Percentiles rank a stretch among this genome's conserved stretches.
phyloP scores from a whole-genome alignment of 2,329 filamentous ascomycete species.

The Fusarium cicatricum region DNA sequence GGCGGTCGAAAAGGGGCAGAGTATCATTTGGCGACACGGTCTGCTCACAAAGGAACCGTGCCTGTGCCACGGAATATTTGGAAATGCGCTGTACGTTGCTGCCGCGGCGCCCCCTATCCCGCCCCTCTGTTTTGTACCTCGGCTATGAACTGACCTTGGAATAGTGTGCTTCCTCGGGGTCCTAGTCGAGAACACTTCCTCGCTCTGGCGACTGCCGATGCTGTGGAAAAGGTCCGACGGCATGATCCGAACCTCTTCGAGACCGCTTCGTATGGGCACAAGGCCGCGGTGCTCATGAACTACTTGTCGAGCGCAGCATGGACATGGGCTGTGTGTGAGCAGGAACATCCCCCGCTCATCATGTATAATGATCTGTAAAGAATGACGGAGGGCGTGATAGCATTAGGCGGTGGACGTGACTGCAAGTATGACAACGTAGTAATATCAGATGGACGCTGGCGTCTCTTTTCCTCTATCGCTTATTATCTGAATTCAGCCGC shows the following conservation, averaged over 20 bases:
- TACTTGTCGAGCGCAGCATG: conserved; percentile 51
- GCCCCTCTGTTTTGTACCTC: conserved; percentile 35
- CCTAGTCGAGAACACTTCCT: conserved; percentile 61
- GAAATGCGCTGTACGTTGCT: conserved; percentile 66
- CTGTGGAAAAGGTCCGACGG: conserved; percentile 56
- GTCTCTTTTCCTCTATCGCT: conserved; percentile 9
- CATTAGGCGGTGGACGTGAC: neutral
- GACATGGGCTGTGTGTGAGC: conserved; percentile 48
- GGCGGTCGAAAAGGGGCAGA: conserved; percentile 60
- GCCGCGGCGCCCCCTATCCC: conserved; percentile 47
- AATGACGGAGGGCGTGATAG: conserved; percentile 22
- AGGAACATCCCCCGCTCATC: conserved; percentile 47
- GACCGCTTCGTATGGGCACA: conserved; percentile 49
- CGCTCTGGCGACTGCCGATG: conserved; percentile 63
- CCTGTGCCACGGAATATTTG: conserved; percentile 71
- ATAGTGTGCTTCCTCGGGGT: conserved; percentile 45
- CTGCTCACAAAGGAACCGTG: conserved; percentile 70
- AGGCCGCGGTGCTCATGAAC: conserved; percentile 45
- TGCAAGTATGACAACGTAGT: conserved; percentile 1
- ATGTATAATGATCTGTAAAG: conserved; percentile 49
- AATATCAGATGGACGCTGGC: conserved; percentile 20
- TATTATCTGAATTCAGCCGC: conserved; percentile 1
- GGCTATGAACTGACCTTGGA: conserved; percentile 30
- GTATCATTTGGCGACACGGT: conserved; percentile 64
- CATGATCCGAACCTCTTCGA: conserved; percentile 47